Conservation (phyloP, 257 asterid genomes). For the Datura wrightii region DNA sequence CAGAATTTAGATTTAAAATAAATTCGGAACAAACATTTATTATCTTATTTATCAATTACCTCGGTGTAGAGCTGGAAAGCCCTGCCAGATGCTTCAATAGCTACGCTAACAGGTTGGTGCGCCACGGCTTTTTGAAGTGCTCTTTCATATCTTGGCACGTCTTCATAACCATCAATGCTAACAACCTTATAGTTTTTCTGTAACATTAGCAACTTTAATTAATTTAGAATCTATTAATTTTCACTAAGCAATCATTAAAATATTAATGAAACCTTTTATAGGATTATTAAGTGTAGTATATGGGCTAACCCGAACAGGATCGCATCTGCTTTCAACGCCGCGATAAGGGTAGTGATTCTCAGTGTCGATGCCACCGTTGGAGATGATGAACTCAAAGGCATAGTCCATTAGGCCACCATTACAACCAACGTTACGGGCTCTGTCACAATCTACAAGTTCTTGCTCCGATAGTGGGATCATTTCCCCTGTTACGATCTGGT, state of each 20-base stretch:
- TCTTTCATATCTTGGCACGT: conserved; percentile 67
- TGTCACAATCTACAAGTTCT: conserved; percentile 81
- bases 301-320: conserved; percentile 56
- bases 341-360: conserved; percentile 77
- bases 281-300: neutral
- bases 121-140: conserved; percentile 81
- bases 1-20: too few relatives aligned
- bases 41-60: conserved; percentile 40
- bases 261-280: neutral
- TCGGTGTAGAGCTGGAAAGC: conserved; percentile 73
- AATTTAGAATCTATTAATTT: neutral
- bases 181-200: conserved; percentile 80
- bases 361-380: conserved; percentile 80
- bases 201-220: neutral
- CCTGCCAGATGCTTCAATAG: conserved; percentile 83
- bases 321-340: conserved; percentile 66
- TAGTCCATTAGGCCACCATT: conserved; percentile 84
- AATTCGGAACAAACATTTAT: too few relatives aligned
- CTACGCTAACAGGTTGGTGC: conserved; percentile 85
- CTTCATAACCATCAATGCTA: conserved; percentile 81
- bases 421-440: conserved; percentile 59
- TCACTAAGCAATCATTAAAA: neutral
- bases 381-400: conserved; percentile 71
- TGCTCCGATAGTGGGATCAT: conserved; percentile 68
- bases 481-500: conserved; percentile 65